Evolutionary conservation across 2,329 filamentous ascomycete species (phyloP).

Genomic region (Pseudonectria foliicola): DNA sequence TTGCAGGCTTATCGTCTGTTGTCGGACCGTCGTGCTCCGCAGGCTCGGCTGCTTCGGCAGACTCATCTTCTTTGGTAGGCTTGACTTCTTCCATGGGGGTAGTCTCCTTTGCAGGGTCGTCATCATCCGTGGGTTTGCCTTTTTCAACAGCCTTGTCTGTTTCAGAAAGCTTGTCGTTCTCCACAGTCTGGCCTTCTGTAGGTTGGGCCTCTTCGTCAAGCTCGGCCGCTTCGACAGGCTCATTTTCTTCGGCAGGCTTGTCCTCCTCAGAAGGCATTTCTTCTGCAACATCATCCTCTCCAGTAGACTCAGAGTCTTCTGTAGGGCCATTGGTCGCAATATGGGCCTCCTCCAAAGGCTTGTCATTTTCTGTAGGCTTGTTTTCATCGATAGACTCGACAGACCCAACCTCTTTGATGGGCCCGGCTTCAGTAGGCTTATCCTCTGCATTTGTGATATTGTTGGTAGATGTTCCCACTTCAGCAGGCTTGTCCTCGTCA

Average conservation of each 20-base stretch:
- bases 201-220: no score
- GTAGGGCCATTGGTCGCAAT: no score
- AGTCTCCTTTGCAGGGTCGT: not conserved
- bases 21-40: not conserved
- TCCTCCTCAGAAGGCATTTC: no score
- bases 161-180: not conserved
- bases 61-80: not conserved
- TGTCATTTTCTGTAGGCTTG: no score
- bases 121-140: not conserved
- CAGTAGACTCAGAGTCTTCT: no score
- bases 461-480: no score
- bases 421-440: no score
- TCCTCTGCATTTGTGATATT: no score
- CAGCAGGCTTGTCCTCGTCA: not conserved
- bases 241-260: conserved; percentile 1
- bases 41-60: not conserved
- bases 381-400: no score
- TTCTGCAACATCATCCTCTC: conserved; percentile 1
- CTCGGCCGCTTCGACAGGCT: not conserved
- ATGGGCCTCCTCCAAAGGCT: no score
- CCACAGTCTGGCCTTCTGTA: not conserved
- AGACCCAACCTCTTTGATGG: no score
- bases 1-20: not conserved
- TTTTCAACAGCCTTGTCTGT: not conserved
- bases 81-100: not conserved